Conservation (phyloP, 1,139 yeast species). For the Komagataea norvegica region DNA sequence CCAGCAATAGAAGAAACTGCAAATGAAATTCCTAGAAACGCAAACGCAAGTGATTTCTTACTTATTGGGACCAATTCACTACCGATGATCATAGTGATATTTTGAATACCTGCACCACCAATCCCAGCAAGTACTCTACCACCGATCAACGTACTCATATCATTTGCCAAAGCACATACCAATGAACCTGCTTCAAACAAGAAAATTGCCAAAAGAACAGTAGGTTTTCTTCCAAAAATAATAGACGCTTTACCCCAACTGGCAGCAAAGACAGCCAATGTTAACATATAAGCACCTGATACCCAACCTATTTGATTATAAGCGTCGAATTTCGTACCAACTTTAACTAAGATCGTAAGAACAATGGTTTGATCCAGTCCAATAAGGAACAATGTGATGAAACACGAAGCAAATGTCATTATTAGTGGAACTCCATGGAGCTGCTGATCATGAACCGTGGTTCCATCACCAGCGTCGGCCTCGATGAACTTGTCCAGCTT, state of each 20-base stretch:
- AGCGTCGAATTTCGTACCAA: constrained; percentile 49
- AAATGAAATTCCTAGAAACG: constrained; percentile 48
- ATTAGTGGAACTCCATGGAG: constrained; percentile 40
- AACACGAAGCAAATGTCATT: constrained; percentile 42
- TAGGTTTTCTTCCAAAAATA: constrained; percentile 55
- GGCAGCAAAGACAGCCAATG: constrained; percentile 54
- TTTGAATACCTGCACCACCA: constrained; percentile 69
- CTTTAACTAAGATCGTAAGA: constrained; percentile 50
- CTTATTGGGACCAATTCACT: constrained; percentile 59
- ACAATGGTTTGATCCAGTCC: constrained; percentile 70
- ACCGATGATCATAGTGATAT: constrained; percentile 53
- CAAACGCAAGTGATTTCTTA: constrained; percentile 49
- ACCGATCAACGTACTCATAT: constrained; percentile 59
- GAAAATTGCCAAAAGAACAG: constrained; percentile 45
- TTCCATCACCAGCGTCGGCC: constrained; percentile 54
- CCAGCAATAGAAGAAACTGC: constrained; percentile 57
- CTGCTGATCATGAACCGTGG: constrained; percentile 45
- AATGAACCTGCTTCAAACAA: constrained; percentile 63
- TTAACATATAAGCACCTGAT: constrained; percentile 53
- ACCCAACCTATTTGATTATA: constrained; percentile 60
- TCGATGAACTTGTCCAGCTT: constrained; percentile 14
- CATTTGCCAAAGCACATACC: constrained; percentile 50
- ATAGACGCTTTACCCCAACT: constrained; percentile 59
- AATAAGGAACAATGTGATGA: constrained; percentile 49
- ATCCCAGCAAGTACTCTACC: constrained; percentile 69